Percentiles rank a stretch among this genome's conserved stretches.
Conservation (phyloP, 2,329 filamentous ascomycete species). For the Pochonia chlamydosporia region DNA sequence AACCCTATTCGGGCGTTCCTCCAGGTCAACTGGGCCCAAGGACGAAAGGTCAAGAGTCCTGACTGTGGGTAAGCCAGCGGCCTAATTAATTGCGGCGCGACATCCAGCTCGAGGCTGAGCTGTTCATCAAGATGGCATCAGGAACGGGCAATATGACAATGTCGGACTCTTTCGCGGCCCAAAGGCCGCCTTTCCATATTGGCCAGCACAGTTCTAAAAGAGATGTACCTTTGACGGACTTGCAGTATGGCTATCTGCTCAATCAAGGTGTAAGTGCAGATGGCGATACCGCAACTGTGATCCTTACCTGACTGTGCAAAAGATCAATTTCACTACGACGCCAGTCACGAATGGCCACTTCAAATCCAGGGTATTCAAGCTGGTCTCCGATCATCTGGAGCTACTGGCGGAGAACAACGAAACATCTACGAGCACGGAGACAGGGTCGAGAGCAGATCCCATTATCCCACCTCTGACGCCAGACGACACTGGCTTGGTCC, state of each 20-base stretch:
- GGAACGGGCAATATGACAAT: slow-evolving; percentile 15
- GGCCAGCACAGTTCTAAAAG: slow-evolving; percentile 68
- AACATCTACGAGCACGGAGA: slow-evolving; percentile 32
- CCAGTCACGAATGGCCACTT: slow-evolving; percentile 73
- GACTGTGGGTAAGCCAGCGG: background rate
- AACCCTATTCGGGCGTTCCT: background rate
- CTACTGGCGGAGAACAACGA: slow-evolving; percentile 35
- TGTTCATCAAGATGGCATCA: slow-evolving; percentile 16
- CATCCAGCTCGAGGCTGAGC: background rate
- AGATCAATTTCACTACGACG: slow-evolving; percentile 76
- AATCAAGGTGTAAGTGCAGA: slow-evolving; percentile 57
- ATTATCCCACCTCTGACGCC: slow-evolving; percentile 67
- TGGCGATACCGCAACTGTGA: background rate
- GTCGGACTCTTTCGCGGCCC: slow-evolving; percentile 20
- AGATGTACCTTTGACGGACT: slow-evolving; percentile 52
- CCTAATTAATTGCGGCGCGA: background rate
- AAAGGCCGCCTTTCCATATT: slow-evolving; percentile 54
- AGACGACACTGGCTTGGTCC: slow-evolving; percentile 70
- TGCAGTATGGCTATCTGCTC: slow-evolving; percentile 61
- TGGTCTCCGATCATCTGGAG: slow-evolving; percentile 52
- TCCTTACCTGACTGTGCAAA: background rate
- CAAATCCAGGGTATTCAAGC: slow-evolving; percentile 58
- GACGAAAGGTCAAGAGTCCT: background rate
- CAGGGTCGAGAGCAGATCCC: slow-evolving; percentile 46
- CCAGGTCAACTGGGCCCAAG: background rate